Conservation (phyloP, 148 eudicot genomes). For the Camellia sinensis region DNA sequence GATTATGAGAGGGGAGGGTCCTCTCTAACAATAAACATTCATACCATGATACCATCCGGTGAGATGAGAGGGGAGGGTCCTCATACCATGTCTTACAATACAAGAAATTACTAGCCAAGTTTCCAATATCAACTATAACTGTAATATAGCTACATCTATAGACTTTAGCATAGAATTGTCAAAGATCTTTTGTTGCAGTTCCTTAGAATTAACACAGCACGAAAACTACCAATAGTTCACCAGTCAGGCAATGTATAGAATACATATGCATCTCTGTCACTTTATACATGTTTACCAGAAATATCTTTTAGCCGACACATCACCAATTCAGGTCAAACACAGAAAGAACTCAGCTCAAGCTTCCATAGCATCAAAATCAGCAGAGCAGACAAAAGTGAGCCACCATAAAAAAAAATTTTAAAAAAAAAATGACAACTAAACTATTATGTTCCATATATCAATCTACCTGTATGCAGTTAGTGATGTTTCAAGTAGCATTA, state of each 20-base stretch:
- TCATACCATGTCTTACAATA: too few species aligned
- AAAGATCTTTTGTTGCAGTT: neutral
- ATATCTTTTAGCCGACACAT: neutral
- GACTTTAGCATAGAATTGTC: neutral
- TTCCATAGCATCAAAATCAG: conserved; percentile 2
- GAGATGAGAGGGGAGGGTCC: neutral
- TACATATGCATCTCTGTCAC: neutral
- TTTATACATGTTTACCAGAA: neutral
- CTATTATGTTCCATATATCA: neutral
- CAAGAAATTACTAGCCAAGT: too few species aligned
- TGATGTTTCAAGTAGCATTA: neutral
- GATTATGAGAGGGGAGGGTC: too few species aligned
- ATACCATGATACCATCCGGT: neutral
- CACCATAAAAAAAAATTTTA: neutral
- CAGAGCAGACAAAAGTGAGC: neutral
- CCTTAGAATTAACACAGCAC: neutral
- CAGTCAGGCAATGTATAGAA: neutral
- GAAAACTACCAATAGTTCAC: neutral
- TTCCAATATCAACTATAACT: too few species aligned
- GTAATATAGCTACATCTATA: too few species aligned
- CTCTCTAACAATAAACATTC: too few species aligned
- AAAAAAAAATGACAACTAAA: too few species aligned
- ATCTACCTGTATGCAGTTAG: neutral
- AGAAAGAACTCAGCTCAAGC: neutral
- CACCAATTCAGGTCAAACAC: neutral